Evolutionary conservation across 306 rosid species (phyloP).

Genomic region (Castanea crenata): DNA sequence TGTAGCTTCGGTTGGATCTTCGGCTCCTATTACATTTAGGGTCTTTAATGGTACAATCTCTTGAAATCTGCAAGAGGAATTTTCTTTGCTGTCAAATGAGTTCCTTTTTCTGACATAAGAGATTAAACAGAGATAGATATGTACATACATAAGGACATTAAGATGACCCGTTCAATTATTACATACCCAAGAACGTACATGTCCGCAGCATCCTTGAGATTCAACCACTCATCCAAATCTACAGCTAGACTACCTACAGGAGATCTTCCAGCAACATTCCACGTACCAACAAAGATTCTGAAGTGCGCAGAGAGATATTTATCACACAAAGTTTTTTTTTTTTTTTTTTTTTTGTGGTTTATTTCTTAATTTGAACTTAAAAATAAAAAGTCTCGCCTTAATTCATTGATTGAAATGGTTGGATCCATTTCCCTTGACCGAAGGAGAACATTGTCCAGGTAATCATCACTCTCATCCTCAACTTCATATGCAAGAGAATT

Average conservation of each 20-base stretch:
- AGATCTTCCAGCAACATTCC: slow-evolving; percentile 91
- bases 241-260: slow-evolving; percentile 80
- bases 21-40: slow-evolving; percentile 75
- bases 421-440: slow-evolving; percentile 59
- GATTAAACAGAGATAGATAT: background rate
- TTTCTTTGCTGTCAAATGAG: background rate
- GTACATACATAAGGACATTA: background rate
- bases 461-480: slow-evolving; percentile 45
- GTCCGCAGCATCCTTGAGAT: slow-evolving; percentile 83
- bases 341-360: background rate
- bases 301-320: background rate
- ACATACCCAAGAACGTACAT: slow-evolving; percentile 91
- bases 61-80: slow-evolving; percentile 59
- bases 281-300: slow-evolving; percentile 89
- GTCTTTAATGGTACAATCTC: slow-evolving; percentile 89
- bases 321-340: background rate
- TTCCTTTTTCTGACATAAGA: background rate
- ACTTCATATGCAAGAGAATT: slow-evolving; percentile 42
- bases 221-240: slow-evolving; percentile 87
- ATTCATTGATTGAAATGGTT: slow-evolving; percentile 56
- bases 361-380: background rate
- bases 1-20: slow-evolving; percentile 67
- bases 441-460: slow-evolving; percentile 31
- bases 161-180: background rate
- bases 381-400: slow-evolving; percentile 49